phyloP scores from a whole-genome alignment of 305 asterid genomes.

The Fraxinus greggii region DNA sequence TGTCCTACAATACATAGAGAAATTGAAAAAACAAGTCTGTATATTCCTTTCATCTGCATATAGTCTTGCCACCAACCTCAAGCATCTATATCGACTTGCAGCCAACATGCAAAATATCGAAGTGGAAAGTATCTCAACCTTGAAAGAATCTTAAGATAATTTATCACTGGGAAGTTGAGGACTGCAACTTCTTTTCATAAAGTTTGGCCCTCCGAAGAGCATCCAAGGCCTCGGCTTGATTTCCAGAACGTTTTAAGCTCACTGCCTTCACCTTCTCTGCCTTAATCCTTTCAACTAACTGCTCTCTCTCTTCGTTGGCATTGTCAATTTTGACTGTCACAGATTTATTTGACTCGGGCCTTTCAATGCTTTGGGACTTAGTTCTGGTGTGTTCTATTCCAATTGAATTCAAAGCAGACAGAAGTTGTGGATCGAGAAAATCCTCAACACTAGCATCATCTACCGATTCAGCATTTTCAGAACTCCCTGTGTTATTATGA shows the following conservation, averaged over 20 bases:
- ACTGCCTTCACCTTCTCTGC: conserved; percentile 80
- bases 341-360: conserved; percentile 34
- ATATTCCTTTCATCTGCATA: neutral
- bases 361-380: conserved; percentile 31
- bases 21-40: neutral
- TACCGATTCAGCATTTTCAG: conserved; percentile 37
- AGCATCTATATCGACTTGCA: neutral
- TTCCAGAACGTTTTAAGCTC: conserved; percentile 78
- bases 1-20: conserved; percentile 1
- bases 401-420: conserved; percentile 80
- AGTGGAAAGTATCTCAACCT: neutral
- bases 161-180: conserved; percentile 34
- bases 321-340: conserved; percentile 22
- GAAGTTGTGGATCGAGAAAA: conserved; percentile 92
- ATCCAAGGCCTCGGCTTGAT: conserved; percentile 85
- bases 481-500: conserved; percentile 32
- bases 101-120: neutral
- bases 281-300: conserved; percentile 62
- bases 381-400: conserved; percentile 51
- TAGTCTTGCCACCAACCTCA: neutral
- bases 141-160: neutral
- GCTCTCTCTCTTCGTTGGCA: conserved; percentile 47
- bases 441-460: conserved; percentile 66
- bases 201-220: conserved; percentile 74
- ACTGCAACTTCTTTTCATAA: conserved; percentile 76